A percentile compares a stretch with the other conserved stretches of the same genome.
These are phyloP conservation scores for Ziziphus jujuba DNA, from an alignment of 306 rosid species.

Conservation along the genomic window DNA sequence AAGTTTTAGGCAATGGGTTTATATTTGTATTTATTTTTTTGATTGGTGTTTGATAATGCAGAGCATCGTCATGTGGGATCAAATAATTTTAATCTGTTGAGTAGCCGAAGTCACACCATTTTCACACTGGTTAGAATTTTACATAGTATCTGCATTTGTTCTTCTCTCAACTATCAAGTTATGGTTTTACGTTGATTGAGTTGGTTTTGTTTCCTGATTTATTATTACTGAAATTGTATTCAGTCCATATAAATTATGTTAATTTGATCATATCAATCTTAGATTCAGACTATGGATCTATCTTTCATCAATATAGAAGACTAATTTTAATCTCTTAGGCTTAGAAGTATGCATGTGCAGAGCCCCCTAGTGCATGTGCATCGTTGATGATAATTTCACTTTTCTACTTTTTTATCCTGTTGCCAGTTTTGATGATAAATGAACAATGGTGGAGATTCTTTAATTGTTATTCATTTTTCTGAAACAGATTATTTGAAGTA, in stretches of 20 bases:
- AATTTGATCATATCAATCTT: not conserved
- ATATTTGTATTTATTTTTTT: conserved; percentile 6
- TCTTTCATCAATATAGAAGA: not conserved
- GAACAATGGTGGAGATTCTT: not conserved
- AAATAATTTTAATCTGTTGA: conserved; percentile 91
- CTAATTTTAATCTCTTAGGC: not conserved
- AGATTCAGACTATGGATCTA: not conserved
- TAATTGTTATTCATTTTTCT: not conserved
- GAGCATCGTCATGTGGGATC: conserved; percentile 99
- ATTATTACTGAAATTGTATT: not conserved
- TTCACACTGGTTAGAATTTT: conserved; percentile 78
- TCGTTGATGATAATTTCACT: not conserved
- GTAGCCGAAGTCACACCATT: conserved; percentile 99
- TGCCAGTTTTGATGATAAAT: not conserved
- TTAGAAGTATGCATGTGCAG: not conserved
- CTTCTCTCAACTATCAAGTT: not conserved
- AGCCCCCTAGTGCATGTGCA: not conserved
- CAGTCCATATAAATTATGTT: not conserved
- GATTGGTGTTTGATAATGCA: conserved; percentile 39
- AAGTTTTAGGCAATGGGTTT: not conserved
- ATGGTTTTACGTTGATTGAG: not conserved
- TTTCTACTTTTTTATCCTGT: not conserved
- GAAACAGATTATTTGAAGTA: conserved; percentile 1
- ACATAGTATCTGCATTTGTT: not conserved
- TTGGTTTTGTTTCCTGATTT: not conserved